A percentile compares a stretch with the other conserved stretches of the same genome.
Evolutionary conservation across 306 rosid species (phyloP).

Genomic region (Chamaecrista fasciculata): DNA sequence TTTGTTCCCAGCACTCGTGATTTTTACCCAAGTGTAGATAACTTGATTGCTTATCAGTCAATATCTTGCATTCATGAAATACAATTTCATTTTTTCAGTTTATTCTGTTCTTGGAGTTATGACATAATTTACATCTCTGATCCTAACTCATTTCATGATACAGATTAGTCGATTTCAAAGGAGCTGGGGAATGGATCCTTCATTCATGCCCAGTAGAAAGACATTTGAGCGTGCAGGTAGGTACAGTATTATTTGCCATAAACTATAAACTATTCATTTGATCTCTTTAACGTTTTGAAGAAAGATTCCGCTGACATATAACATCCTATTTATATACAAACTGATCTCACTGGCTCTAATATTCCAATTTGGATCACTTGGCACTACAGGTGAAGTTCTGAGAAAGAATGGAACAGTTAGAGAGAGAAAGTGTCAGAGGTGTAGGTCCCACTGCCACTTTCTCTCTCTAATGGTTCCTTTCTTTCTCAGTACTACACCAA

Average conservation of each 20-base stretch:
- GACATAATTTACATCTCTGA: background rate
- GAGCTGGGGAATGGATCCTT: conserved; percentile 95
- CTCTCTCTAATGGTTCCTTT: no score
- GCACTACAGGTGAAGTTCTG: no score
- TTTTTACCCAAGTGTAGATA: background rate
- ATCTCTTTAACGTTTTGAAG: background rate
- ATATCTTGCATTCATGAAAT: background rate
- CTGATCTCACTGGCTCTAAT: background rate
- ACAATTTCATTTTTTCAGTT: background rate
- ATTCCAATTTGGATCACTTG: no score
- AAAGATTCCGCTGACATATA: conserved; percentile 6
- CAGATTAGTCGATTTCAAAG: conserved; percentile 83
- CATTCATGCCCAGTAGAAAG: conserved; percentile 91
- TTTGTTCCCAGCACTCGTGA: background rate
- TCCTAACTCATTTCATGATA: conserved; percentile 19
- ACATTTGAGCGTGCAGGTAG: conserved; percentile 94
- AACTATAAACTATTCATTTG: background rate
- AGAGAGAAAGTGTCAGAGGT: no score
- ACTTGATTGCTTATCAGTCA: conserved; percentile 14
- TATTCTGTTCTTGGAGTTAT: background rate
- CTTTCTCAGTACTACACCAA: no score
- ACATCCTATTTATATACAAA: conserved; percentile 2
- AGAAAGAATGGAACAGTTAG: no score
- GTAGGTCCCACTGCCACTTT: no score
- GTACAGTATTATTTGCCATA: conserved; percentile 7